Base-by-base conservation (phyloP, 148 eudicot genomes). In the Fallopia convolvulus region DNA sequence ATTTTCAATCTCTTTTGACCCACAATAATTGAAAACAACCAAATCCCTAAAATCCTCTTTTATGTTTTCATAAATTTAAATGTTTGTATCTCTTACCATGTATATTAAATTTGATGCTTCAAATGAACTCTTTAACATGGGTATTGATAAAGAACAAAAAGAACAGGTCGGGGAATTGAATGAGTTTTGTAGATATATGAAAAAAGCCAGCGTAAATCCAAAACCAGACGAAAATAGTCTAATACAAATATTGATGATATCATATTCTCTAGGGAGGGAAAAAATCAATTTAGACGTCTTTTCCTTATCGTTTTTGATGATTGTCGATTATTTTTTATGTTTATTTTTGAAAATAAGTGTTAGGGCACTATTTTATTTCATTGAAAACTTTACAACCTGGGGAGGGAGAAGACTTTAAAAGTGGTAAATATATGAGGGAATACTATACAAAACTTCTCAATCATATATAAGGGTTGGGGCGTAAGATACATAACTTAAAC, bases 1-100 rank as follows among this genome's bases (percentile, higher is more conserved):
- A 89, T 90, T 41, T 30, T 74, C 17, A 11, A 65, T 65, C 41
- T 26, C 40, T 30, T 17, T 21, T 4, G 5, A 61, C 4, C 6
- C 4, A 63, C 4, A 30, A 63, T 10, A 63, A 12, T 4, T 13
- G 3, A 13, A 13, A 30, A 12, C 7, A 65, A 33, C 15, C 14
- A 33, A 30, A 3, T 30, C 70, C 15, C 36, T 30, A 12, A 32
- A 33, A 65, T 21, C 0, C 23, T 58, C 20, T 8, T 7, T 7
- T 21, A 3, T n/a, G 65, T n/a, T 18, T 58, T 21, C 65, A 21
- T 8, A 6, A 56, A 56, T 15, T 56, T 56, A 4, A n/a, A 15
- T 32, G 21, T 58, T 58, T 21, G 65, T 18, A 58, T 20, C 23
- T 21, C 65, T 20, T 58, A 58, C 30, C 65, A 1, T 58, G 20